Evolutionary conservation across 306 rosid species (phyloP).

Genomic region (Dryas drummondii): DNA sequence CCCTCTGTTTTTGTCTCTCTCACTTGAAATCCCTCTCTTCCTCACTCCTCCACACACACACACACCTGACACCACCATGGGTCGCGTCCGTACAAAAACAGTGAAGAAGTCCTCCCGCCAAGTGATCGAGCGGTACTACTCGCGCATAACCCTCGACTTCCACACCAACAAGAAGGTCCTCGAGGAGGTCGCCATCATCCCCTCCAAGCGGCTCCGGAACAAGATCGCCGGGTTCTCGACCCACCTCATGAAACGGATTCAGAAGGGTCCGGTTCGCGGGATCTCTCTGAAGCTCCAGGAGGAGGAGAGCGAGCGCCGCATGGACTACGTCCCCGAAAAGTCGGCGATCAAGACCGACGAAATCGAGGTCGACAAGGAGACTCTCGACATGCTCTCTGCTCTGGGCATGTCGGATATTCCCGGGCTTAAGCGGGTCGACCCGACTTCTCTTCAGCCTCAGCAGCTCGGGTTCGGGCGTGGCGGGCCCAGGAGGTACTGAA

Average conservation of each 20-base stretch:
- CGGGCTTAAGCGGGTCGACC: slow-evolving; percentile 45
- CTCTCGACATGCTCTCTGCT: slow-evolving; percentile 53
- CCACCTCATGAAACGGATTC: slow-evolving; percentile 68
- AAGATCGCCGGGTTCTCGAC: slow-evolving; percentile 69
- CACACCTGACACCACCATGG: slow-evolving; percentile 32
- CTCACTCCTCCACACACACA: background rate
- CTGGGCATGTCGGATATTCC: slow-evolving; percentile 54
- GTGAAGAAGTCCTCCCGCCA: slow-evolving; percentile 74
- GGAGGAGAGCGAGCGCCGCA: slow-evolving; percentile 67
- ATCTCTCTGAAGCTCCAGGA: slow-evolving; percentile 72
- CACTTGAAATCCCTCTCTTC: background rate
- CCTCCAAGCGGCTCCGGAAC: slow-evolving; percentile 64
- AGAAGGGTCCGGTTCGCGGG: slow-evolving; percentile 67
- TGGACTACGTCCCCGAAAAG: slow-evolving; percentile 64
- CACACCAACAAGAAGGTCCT: slow-evolving; percentile 65
- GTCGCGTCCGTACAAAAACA: slow-evolving; percentile 62
- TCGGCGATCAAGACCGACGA: slow-evolving; percentile 48
- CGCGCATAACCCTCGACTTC: slow-evolving; percentile 59
- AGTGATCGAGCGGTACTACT: slow-evolving; percentile 58
- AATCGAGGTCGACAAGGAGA: slow-evolving; percentile 59
- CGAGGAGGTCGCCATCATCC: slow-evolving; percentile 54
- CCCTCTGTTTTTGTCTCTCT: background rate
- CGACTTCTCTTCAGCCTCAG: slow-evolving; percentile 28
- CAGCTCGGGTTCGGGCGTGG: slow-evolving; percentile 37
- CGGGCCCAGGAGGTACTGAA: slow-evolving; percentile 47